Percentiles rank a stretch among this genome's conserved stretches.
Evolutionary conservation across 2,329 filamentous ascomycete genomes (phyloP).

Genomic region (Aspergillus tubingensis): DNA sequence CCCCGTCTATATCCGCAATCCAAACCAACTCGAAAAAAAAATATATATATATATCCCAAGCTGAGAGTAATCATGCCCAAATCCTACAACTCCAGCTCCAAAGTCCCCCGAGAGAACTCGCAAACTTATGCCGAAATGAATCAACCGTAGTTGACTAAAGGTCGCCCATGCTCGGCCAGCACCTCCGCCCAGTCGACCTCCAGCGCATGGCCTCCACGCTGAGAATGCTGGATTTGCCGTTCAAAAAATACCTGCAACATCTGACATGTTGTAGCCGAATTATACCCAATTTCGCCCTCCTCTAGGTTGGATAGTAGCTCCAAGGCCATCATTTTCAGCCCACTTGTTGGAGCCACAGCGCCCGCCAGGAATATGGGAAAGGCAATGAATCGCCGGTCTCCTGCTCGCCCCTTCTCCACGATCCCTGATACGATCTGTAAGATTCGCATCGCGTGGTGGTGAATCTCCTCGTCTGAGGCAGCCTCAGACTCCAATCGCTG

Average conservation of each 20-base stretch:
- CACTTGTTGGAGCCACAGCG: constrained; percentile 41
- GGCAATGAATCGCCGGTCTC: constrained; percentile 50
- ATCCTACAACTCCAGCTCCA: background rate
- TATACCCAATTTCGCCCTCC: constrained; percentile 51
- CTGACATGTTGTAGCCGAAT: constrained; percentile 48
- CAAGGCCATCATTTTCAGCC: constrained; percentile 50
- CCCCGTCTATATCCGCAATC: background rate
- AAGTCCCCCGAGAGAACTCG: background rate
- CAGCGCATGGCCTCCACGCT: constrained; percentile 42
- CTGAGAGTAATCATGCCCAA: background rate
- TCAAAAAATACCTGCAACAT: constrained; percentile 53
- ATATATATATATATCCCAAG: too few relatives aligned
- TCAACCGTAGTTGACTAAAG: constrained; percentile 56
- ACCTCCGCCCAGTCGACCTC: constrained; percentile 55
- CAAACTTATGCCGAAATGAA: constrained; percentile 20
- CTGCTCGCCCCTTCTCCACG: constrained; percentile 41
- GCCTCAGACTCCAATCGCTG: constrained; percentile 47
- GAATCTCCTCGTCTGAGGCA: constrained; percentile 45
- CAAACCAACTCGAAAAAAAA: background rate
- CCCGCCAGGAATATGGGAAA: constrained; percentile 60
- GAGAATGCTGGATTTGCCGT: constrained; percentile 47
- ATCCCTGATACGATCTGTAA: constrained; percentile 44
- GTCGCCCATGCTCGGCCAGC: constrained; percentile 48
- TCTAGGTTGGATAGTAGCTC: constrained; percentile 54
- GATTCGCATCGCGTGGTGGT: constrained; percentile 48